Evolutionary conservation across 306 rosid species (phyloP).

Genomic region (Alnus rubra): DNA sequence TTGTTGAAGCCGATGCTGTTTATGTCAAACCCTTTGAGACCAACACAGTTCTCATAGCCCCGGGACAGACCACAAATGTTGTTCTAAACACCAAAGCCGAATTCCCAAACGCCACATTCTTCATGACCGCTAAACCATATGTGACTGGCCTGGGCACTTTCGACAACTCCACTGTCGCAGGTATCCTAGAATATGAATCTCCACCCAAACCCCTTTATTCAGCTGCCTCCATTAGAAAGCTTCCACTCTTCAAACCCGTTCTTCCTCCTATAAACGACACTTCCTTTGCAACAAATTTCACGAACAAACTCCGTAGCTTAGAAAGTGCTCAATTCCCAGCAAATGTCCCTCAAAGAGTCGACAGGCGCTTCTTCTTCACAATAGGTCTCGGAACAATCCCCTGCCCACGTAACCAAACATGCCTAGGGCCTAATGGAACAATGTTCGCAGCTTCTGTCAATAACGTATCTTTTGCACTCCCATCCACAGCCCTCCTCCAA

Average conservation of each 20-base stretch:
- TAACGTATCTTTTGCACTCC: conserved; percentile 2
- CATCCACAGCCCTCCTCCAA: conserved; percentile 11
- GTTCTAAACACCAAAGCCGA: no score
- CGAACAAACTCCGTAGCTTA: background rate
- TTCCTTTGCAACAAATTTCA: background rate
- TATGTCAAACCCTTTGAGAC: conserved; percentile 14
- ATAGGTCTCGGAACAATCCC: conserved; percentile 1
- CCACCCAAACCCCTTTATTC: background rate
- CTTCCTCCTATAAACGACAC: conserved; percentile 9
- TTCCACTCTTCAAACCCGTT: conserved; percentile 5
- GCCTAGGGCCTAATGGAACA: conserved; percentile 5
- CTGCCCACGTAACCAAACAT: background rate
- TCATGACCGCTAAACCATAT: conserved; percentile 13
- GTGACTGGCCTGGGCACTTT: background rate
- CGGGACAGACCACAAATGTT: conserved; percentile 13
- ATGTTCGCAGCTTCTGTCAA: background rate
- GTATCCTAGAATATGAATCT: background rate
- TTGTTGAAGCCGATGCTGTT: conserved; percentile 16
- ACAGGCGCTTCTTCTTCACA: background rate
- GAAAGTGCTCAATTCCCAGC: conserved; percentile 12
- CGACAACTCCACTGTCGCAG: conserved; percentile 7
- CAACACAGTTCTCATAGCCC: background rate
- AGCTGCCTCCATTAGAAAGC: background rate
- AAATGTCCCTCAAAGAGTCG: conserved; percentile 8
- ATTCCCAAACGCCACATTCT: conserved; percentile 4